phyloP scores from a whole-genome alignment of 2,329 filamentous ascomycete species.

The Fusarium sp. region DNA sequence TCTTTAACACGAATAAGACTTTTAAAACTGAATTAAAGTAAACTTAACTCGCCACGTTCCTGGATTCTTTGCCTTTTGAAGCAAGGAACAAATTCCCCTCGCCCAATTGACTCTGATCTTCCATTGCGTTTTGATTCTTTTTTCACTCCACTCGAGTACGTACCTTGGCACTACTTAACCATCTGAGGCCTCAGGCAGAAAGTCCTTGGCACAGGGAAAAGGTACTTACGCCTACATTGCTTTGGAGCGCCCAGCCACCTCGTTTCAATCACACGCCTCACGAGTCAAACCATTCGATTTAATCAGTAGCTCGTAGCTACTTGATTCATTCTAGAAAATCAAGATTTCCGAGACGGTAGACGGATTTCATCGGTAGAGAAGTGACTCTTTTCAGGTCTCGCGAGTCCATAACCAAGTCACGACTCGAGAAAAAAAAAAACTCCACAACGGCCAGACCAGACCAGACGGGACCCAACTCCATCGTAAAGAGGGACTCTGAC shows the following conservation, averaged over 20 bases:
- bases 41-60: constrained; percentile 27
- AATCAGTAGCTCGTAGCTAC: constrained; percentile 23
- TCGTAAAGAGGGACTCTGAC: constrained; percentile 33
- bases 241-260: constrained; percentile 39
- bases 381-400: constrained; percentile 33
- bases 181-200: constrained; percentile 30
- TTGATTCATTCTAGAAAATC: constrained; percentile 23
- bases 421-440: constrained; percentile 13
- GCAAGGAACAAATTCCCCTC: constrained; percentile 19
- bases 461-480: constrained; percentile 33
- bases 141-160: constrained; percentile 29
- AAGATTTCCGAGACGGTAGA: constrained; percentile 15
- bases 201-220: constrained; percentile 24
- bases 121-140: constrained; percentile 4
- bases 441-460: constrained; percentile 29
- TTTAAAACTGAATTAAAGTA: constrained; percentile 19
- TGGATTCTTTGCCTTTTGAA: constrained; percentile 35
- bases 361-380: constrained; percentile 34
- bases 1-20: constrained; percentile 16
- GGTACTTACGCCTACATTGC: constrained; percentile 19
- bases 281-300: constrained; percentile 38
- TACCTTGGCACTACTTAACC: constrained; percentile 1
- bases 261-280: constrained; percentile 35
- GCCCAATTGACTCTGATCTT: constrained; percentile 18
- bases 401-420: constrained; percentile 38